Evolutionary conservation across 148 eudicot species (phyloP).

Genomic region (Nyssa sinensis): DNA sequence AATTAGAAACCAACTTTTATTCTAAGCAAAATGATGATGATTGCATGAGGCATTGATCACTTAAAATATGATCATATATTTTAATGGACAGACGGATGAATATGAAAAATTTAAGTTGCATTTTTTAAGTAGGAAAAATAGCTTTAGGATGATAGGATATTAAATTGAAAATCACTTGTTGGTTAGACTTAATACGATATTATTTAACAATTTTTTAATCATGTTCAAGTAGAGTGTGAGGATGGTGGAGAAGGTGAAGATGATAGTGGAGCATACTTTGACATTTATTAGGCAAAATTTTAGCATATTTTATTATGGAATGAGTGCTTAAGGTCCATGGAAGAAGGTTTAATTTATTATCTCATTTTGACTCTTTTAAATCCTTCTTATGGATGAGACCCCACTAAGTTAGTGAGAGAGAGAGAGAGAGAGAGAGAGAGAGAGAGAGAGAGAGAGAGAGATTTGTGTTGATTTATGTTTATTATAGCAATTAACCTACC

Average conservation of each 20-base stretch:
- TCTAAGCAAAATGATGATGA: too few species aligned
- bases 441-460: too few species aligned
- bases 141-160: neutral
- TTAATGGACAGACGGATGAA: neutral
- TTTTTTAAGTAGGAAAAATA: neutral
- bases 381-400: slow-evolving; percentile 9
- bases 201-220: neutral
- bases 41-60: slow-evolving; percentile 15
- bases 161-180: slow-evolving; percentile 11
- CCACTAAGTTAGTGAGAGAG: too few species aligned
- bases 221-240: neutral
- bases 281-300: neutral
- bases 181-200: neutral
- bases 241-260: neutral
- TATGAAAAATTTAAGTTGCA: neutral
- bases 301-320: neutral
- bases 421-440: too few species aligned
- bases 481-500: neutral
- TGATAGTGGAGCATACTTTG: slow-evolving; percentile 1
- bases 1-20: too few species aligned
- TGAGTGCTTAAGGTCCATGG: slow-evolving; percentile 18
- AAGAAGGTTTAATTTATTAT: neutral
- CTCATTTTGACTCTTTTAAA: slow-evolving; percentile 14
- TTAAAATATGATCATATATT: neutral
- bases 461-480: slow-evolving; percentile 7